Evolutionary conservation across 192 early-diverging fungal genomes (phyloP), one percentile per base, ranked within the genome.

Genomic region (Coemansia sp.): DNA sequence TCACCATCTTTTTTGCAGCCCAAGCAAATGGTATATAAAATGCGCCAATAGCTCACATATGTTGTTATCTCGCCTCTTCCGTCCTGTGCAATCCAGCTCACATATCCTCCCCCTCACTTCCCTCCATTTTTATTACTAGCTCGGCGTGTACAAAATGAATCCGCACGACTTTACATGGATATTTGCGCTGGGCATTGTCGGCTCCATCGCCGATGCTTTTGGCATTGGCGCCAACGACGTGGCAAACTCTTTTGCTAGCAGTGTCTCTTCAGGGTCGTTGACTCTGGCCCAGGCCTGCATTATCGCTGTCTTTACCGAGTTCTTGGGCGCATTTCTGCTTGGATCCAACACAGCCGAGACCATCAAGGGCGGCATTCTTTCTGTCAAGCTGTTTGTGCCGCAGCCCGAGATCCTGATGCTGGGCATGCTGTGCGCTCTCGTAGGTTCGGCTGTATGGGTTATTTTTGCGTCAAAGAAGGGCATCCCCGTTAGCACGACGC

Each of bases 151-250:
- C 40, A 39, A 52, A 44, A 88, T 88, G 87, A 36, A 81, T 32
- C 62, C 79, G 9, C 63, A 85, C 41, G 70, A 76, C 38, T 91
- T 72, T 43, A 87, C 86, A 2, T 90, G 81, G 72, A 81, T 92
- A 10, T 89, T 92, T 72, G 84, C 66, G 34, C 43, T 91, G 22
- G 85, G 83, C 37, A 75, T 88, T 57, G 56, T 87, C 10, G 72
- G 84, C 36, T 87, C 91, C 15, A 87, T 91, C 41, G 29, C 72
- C 18, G 89, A 92, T 60, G 88, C 89, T 27, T 90, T 82, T 56
- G 87, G 88, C 35, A 90, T 93, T 61, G 91, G 91, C 60, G 89
- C 92, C 33, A 93, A 94, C 68, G 92, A 94, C 78, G 91, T 94
- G 26, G 90, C 93, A 68, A 94, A 94, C 72, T 86, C 89, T 4